Percentiles rank a stretch among this genome's conserved stretches.
phyloP scores from a whole-genome alignment of 768 basidiomycete species.

The Kondoa subrosea region DNA sequence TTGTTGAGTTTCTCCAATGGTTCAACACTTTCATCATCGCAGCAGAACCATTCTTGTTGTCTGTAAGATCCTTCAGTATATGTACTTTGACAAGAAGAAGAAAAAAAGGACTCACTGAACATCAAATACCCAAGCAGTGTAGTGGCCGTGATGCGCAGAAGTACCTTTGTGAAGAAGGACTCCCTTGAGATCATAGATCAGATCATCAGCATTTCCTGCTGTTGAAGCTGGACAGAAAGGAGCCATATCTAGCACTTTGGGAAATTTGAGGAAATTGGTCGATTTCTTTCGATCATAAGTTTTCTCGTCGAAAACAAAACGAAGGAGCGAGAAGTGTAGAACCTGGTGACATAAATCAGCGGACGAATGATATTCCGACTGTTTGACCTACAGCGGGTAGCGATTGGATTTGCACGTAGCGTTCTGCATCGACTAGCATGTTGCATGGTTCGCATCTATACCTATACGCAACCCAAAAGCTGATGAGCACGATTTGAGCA shows the following conservation, averaged over 20 bases:
- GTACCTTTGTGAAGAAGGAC: conserved; percentile 73
- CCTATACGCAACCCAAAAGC: too few relatives aligned
- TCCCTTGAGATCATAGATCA: conserved; percentile 63
- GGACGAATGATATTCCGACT: neutral
- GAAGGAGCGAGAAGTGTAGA: conserved; percentile 74
- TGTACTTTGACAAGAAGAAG: neutral
- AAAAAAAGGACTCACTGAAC: conserved; percentile 37
- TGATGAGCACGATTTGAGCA: too few relatives aligned
- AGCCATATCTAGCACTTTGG: conserved; percentile 53
- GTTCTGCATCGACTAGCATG: conserved; percentile 56
- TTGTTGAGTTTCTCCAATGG: conserved; percentile 34
- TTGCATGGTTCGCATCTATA: conserved; percentile 67
- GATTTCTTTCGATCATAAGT: conserved; percentile 73
- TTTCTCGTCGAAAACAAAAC: conserved; percentile 73
- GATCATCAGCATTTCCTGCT: conserved; percentile 23
- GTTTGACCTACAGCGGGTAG: conserved; percentile 47
- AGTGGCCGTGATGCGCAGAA: conserved; percentile 84
- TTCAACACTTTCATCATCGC: conserved; percentile 68
- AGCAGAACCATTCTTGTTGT: conserved; percentile 64
- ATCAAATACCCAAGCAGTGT: conserved; percentile 70
- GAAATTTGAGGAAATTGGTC: conserved; percentile 65
- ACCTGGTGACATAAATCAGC: conserved; percentile 30
- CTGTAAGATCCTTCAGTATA: conserved; percentile 32
- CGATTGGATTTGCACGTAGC: conserved; percentile 50
- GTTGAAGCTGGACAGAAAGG: conserved; percentile 37